Conservation (phyloP, 441 rosid genomes). For the Hura crepitans region DNA sequence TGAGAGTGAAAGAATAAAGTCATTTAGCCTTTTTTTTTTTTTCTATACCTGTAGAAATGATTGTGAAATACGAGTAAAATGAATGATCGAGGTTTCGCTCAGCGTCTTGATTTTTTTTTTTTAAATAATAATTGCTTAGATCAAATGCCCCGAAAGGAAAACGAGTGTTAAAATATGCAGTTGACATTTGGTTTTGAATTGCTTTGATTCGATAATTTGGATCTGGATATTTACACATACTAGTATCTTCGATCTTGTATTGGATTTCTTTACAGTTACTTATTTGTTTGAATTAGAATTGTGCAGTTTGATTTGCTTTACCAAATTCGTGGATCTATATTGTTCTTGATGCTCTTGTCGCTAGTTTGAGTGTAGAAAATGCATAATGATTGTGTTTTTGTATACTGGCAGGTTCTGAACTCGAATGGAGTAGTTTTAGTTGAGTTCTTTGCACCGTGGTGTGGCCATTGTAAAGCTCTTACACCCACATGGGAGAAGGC, state of each 20-base stretch:
- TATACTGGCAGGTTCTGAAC: conserved; percentile 55
- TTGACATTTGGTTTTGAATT: background rate
- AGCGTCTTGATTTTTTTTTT: background rate
- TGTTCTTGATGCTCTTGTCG: background rate
- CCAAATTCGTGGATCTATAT: background rate
- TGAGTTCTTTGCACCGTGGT: conserved; percentile 98
- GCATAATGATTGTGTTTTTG: too few relatives aligned
- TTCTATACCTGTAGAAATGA: background rate
- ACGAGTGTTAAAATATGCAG: background rate
- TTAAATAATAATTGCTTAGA: background rate
- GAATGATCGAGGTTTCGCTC: background rate
- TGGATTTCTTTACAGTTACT: background rate
- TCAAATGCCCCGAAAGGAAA: background rate
- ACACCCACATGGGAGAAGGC: conserved; percentile 97
- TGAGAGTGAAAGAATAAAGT: too few relatives aligned
- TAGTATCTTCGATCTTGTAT: background rate
- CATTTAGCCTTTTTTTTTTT: background rate
- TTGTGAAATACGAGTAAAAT: background rate
- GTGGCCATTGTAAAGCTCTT: conserved; percentile 92
- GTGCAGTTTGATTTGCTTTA: background rate
- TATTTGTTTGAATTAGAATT: background rate
- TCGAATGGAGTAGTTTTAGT: conserved; percentile 84
- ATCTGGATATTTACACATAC: conserved; percentile 1
- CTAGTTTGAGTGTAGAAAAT: background rate
- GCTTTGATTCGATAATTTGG: background rate